A percentile compares a stretch with the other conserved stretches of the same genome.
phyloP scores from a whole-genome alignment of 1,139 yeast species.

The Meyerozyma sp. region DNA sequence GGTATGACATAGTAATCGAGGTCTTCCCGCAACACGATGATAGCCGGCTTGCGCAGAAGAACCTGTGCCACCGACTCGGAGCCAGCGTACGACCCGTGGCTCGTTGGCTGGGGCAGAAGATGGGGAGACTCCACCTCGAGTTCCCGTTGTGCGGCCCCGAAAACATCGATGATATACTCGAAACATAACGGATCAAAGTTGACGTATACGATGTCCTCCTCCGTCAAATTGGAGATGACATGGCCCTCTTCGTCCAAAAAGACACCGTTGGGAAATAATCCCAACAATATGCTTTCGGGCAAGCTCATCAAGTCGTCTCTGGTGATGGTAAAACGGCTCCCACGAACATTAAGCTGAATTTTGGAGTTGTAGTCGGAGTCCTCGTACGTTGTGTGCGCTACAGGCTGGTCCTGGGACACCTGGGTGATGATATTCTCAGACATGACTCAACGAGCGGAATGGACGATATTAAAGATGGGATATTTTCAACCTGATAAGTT shows the following conservation, averaged over 20 bases:
- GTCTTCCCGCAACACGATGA: slow-evolving; percentile 90
- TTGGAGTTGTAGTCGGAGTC: slow-evolving; percentile 55
- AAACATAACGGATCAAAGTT: slow-evolving; percentile 86
- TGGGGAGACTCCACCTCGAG: slow-evolving; percentile 14
- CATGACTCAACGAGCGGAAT: slow-evolving; percentile 13
- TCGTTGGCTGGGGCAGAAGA: slow-evolving; percentile 8
- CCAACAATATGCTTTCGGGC: slow-evolving; percentile 84
- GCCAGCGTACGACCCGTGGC: not conserved
- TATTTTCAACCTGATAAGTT: not conserved
- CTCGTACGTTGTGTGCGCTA: slow-evolving; percentile 16
- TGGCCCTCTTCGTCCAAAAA: slow-evolving; percentile 70
- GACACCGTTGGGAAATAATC: slow-evolving; percentile 87
- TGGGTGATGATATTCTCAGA: slow-evolving; percentile 56
- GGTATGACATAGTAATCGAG: slow-evolving; percentile 91
- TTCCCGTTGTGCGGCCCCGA: slow-evolving; percentile 44
- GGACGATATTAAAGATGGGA: not conserved
- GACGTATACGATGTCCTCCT: slow-evolving; percentile 70
- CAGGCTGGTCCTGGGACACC: slow-evolving; percentile 42
- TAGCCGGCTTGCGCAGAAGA: slow-evolving; percentile 77
- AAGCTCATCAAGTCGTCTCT: slow-evolving; percentile 85
- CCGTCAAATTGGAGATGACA: slow-evolving; percentile 71
- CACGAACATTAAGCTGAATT: slow-evolving; percentile 64
- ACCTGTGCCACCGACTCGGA: slow-evolving; percentile 33
- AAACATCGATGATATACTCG: slow-evolving; percentile 69
- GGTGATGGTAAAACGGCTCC: slow-evolving; percentile 60